Percentiles rank a stretch among this genome's conserved stretches.
phyloP scores from a whole-genome alignment of 148 eudicot species.

The Hydrangea macrophylla region DNA sequence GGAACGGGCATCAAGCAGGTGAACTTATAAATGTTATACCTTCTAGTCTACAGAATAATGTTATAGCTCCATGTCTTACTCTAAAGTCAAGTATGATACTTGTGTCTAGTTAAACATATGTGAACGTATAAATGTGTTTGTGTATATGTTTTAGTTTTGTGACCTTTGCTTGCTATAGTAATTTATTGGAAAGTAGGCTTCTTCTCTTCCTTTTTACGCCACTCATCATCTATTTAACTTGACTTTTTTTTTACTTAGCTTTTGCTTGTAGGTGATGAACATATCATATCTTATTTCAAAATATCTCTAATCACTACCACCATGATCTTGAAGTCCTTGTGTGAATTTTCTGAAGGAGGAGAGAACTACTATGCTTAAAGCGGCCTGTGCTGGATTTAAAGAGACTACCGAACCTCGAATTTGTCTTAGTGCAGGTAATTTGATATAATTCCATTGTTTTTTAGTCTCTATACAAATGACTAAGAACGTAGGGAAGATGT shows the following conservation, averaged over 20 bases:
- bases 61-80: too few species aligned
- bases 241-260: not conserved
- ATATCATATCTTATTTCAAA: not conserved
- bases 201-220: not conserved
- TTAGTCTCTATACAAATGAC: not conserved
- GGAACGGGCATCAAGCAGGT: too few species aligned
- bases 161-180: not conserved
- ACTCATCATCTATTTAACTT: not conserved
- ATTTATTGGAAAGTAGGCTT: not conserved
- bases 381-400: conserved; percentile 88
- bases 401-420: conserved; percentile 82
- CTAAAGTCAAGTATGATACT: too few species aligned
- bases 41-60: too few species aligned
- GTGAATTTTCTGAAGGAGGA: conserved; percentile 52
- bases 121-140: too few species aligned
- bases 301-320: not conserved
- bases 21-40: too few species aligned
- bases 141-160: not conserved
- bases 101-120: too few species aligned
- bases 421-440: conserved; percentile 80
- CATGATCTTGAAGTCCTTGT: not conserved
- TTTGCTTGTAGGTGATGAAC: not conserved
- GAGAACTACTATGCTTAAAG: conserved; percentile 76
- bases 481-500: not conserved
- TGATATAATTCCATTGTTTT: not conserved